Evolutionary conservation across 1,139 yeast genomes (phyloP).

Genomic region (Hyphopichia fennica): DNA sequence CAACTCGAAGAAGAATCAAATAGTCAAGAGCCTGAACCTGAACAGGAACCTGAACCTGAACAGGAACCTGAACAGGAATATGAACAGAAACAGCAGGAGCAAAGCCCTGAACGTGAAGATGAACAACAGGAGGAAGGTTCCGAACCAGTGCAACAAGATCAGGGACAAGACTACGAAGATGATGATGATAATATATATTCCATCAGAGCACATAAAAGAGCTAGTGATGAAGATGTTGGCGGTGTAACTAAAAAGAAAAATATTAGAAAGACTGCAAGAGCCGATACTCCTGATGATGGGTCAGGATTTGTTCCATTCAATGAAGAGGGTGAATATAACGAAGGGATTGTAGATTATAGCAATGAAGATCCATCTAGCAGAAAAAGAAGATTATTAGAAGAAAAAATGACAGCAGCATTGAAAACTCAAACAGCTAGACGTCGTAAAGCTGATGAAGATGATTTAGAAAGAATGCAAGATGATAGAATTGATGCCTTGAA

Average conservation of each 20-base stretch:
- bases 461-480: slow-evolving; percentile 92
- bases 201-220: slow-evolving; percentile 30
- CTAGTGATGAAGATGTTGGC: slow-evolving; percentile 12
- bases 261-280: slow-evolving; percentile 28
- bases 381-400: slow-evolving; percentile 78
- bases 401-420: slow-evolving; percentile 73
- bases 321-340: slow-evolving; percentile 10
- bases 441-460: slow-evolving; percentile 79
- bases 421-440: slow-evolving; percentile 62
- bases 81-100: slow-evolving; percentile 20
- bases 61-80: slow-evolving; percentile 10
- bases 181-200: slow-evolving; percentile 33
- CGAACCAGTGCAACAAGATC: slow-evolving; percentile 5
- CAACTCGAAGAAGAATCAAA: neutral
- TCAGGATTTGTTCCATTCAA: slow-evolving; percentile 14
- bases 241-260: slow-evolving; percentile 41
- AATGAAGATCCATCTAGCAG: slow-evolving; percentile 53
- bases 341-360: slow-evolving; percentile 13
- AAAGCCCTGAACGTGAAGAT: slow-evolving; percentile 12
- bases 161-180: slow-evolving; percentile 15
- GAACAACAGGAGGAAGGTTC: slow-evolving; percentile 18
- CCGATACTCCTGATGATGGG: slow-evolving; percentile 8
- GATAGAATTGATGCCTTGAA: slow-evolving; percentile 80
- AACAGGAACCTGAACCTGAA: slow-evolving; percentile 7
- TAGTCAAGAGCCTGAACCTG: neutral